phyloP scores from a whole-genome alignment of 768 basidiomycete genomes.

The Clavulina sp. region DNA sequence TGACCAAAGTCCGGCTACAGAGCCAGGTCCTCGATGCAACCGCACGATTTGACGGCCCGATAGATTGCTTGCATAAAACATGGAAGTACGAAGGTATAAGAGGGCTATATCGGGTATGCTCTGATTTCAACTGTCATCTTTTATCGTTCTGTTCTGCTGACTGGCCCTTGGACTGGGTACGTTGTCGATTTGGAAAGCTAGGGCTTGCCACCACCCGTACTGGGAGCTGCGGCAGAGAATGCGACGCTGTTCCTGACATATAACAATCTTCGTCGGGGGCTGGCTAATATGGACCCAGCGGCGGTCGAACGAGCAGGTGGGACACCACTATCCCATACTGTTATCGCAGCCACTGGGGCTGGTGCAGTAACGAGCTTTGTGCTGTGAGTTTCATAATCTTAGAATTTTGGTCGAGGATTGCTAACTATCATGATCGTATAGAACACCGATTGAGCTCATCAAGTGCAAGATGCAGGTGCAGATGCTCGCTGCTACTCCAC shows the following conservation, averaged over 20 bases:
- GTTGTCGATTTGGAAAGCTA: slow-evolving; percentile 16
- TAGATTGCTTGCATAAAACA: slow-evolving; percentile 75
- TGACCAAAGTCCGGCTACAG: slow-evolving; percentile 88
- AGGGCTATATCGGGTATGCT: slow-evolving; percentile 65
- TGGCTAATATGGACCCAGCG: slow-evolving; percentile 8
- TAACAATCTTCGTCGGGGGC: slow-evolving; percentile 33
- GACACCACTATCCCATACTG: slow-evolving; percentile 43
- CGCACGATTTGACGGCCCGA: slow-evolving; percentile 61
- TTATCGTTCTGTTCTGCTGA: too few species aligned
- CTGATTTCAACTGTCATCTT: slow-evolving; percentile 16
- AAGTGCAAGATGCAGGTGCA: slow-evolving; percentile 99
- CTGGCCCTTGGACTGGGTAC: not conserved
- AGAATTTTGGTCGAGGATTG: not conserved
- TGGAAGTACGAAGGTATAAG: slow-evolving; percentile 63
- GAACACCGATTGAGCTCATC: slow-evolving; percentile 85
- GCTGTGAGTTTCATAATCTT: slow-evolving; percentile 34
- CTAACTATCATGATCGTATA: slow-evolving; percentile 16
- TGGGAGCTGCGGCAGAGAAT: slow-evolving; percentile 86
- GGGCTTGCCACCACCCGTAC: slow-evolving; percentile 83
- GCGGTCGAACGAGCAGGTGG: not conserved
- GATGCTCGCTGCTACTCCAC: slow-evolving; percentile 33
- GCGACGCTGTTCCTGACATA: slow-evolving; percentile 79
- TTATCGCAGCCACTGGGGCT: slow-evolving; percentile 70
- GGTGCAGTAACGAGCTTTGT: slow-evolving; percentile 76
- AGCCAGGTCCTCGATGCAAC: slow-evolving; percentile 64